These are phyloP conservation scores for Adansonia digitata DNA, from an alignment of 345 rosid genomes.

Conservation along the genomic window DNA sequence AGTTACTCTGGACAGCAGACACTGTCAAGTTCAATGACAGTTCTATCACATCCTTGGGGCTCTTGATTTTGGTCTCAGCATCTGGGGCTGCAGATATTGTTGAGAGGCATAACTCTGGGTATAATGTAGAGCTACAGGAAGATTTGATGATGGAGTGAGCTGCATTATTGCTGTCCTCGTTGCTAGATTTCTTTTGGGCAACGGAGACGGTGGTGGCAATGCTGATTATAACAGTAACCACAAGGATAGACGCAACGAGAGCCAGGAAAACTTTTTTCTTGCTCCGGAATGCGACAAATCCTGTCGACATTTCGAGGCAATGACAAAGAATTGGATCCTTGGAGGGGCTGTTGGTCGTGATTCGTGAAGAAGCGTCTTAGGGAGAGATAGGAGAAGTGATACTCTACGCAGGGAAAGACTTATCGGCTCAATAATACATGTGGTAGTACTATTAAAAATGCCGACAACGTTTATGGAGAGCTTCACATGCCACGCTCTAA, in stretches of 20 bases:
- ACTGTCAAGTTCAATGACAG: slow-evolving; percentile 47
- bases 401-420: background rate
- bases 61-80: slow-evolving; percentile 27
- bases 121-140: slow-evolving; percentile 47
- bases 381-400: background rate
- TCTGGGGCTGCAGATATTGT: slow-evolving; percentile 28
- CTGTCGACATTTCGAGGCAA: slow-evolving; percentile 5
- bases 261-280: slow-evolving; percentile 23
- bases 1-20: slow-evolving; percentile 42
- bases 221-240: slow-evolving; percentile 7
- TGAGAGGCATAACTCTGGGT: slow-evolving; percentile 60
- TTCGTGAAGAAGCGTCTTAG: background rate
- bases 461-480: background rate
- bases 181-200: slow-evolving; percentile 7
- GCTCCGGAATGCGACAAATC: background rate
- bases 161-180: background rate
- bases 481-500: background rate
- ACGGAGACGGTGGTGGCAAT: slow-evolving; percentile 6
- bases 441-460: background rate
- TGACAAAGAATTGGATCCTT: background rate
- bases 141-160: slow-evolving; percentile 37
- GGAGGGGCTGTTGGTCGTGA: background rate
- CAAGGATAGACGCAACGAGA: slow-evolving; percentile 23
- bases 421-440: background rate
- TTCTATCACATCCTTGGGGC: slow-evolving; percentile 50